Evolutionary conservation across 106 monocot species (phyloP), one percentile per base, ranked within the genome.

Genomic region (Dendrobium chrysotoxum): DNA sequence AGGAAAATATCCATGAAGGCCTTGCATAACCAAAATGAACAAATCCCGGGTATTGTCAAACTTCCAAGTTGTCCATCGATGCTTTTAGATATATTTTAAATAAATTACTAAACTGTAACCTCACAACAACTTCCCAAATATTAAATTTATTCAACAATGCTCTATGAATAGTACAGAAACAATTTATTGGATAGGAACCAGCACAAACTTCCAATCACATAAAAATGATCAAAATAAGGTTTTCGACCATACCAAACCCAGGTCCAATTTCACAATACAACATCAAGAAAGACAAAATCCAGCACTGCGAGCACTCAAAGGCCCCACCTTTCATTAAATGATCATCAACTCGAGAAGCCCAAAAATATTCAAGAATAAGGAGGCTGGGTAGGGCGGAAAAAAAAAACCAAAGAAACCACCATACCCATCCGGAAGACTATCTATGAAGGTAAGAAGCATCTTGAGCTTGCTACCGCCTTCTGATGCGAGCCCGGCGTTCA

Each of bases 401-500:
- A 5, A 17, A 64, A 23, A 21, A 23, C 6, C 3, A 71, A 71
- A 74, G 74, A 42, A 41, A 47, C 47, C 46, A 47, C 4, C 76
- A 28, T 86, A 93, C 92, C 92, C 92, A 82, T 73, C 58, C 31
- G 93, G 93, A 25, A 93, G 88, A 11, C 50, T 54, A 40, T 93
- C 88, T 53, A 93, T 78, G 85, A 83, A 93, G 76, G 93, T 88
- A 47, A 93, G 88, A 15, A 88, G 85, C 93, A 93, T 93, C 83
- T 88, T 90, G 50, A 93, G 93, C 83, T 93, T 93, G 85, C 93
- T 93, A 23, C 90, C 93, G 0, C 93, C 93, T 58, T 93, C 90
- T 6, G 93, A 93, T 2, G 93, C 93, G 73, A 93, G 86, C 0
- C 93, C 93, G 28, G 93, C 93, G 85, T 93, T 88, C 93, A 93